phyloP scores from a whole-genome alignment of 345 rosid species.

The Citrus inodora region DNA sequence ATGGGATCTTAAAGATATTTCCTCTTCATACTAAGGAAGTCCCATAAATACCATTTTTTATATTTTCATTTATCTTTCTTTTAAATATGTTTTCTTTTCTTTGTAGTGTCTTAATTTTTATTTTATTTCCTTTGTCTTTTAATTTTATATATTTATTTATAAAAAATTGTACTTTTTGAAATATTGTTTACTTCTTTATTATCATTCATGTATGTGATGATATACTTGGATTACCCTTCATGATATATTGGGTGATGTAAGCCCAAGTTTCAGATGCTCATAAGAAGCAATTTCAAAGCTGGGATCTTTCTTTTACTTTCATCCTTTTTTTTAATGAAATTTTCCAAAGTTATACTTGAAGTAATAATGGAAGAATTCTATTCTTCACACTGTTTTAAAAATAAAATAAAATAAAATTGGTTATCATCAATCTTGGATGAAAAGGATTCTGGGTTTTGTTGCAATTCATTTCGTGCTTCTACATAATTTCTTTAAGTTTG shows the following conservation, averaged over 20 bases:
- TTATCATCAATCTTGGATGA: neutral
- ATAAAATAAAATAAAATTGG: neutral
- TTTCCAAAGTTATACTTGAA: neutral
- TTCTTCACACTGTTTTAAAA: neutral
- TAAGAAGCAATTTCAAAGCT: neutral
- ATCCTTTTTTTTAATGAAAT: too few relatives aligned
- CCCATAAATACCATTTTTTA: too few relatives aligned
- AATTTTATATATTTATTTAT: neutral
- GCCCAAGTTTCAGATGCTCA: conserved; percentile 57
- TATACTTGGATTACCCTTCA: conserved; percentile 73
- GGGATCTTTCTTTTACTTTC: neutral
- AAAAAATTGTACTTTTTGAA: too few relatives aligned
- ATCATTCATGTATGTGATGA: conserved; percentile 40
- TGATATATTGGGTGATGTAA: conserved; percentile 57
- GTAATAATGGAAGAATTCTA: neutral
- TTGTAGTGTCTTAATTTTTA: too few relatives aligned
- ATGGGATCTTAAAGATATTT: neutral
- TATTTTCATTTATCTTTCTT: too few relatives aligned
- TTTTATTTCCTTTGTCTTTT: neutral
- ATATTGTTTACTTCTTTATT: neutral
- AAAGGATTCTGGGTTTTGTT: neutral
- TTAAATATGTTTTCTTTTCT: too few relatives aligned
- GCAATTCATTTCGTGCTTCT: neutral
- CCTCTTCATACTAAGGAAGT: neutral
- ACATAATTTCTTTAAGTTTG: neutral